Base-by-base conservation (phyloP, 2,329 filamentous ascomycete genomes). In the Rutstroemia sp. region DNA sequence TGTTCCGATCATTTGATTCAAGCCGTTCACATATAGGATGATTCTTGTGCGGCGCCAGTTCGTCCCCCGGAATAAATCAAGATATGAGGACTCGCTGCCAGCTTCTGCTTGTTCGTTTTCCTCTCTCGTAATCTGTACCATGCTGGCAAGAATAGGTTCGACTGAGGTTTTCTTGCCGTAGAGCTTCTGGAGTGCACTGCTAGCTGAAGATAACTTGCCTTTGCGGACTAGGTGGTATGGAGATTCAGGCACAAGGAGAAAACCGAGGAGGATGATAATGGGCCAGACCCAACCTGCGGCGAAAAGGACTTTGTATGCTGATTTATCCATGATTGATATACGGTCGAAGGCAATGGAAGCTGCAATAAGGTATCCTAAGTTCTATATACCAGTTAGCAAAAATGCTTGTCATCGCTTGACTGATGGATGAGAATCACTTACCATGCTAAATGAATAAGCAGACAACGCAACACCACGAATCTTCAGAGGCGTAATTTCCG, bases 381-480 rank as follows among this genome's bases (percentile, higher is more conserved):
- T 47, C 42, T 46, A 21, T 12, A 5, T 14, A 46, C 8, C 10
- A n/a, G 44, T 47, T 30, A 47, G 44, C 16, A 23, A 21, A 25
- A 23, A 16, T 25, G 10, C 5, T 47, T 5, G 21, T 21, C 10
- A 4, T 47, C 16, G 23, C 9, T 14, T 47, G 18, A 21, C 10
- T 10, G n/a, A 2, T 44, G n/a, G 8, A 47, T 16, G 9, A 23
- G 3, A 12, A 47, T 16, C 16, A 47, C 44, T 8, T 47, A 47
- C 44, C 46, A 34, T 48, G 9, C 46, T 48, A 42, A 52, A 52
- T 8, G 49, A 38, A 34, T 52, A 52, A 5, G 39, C 49, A 18
- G 49, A 52, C n/a, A 52, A 30, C 30, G 49, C 38, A 44, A 52
- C 49, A 19, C 39, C 49, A 19, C 49, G 49, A 34, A 52, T 52